Conservation (phyloP, 805 yeast genomes). For the Candida xyloterini region DNA sequence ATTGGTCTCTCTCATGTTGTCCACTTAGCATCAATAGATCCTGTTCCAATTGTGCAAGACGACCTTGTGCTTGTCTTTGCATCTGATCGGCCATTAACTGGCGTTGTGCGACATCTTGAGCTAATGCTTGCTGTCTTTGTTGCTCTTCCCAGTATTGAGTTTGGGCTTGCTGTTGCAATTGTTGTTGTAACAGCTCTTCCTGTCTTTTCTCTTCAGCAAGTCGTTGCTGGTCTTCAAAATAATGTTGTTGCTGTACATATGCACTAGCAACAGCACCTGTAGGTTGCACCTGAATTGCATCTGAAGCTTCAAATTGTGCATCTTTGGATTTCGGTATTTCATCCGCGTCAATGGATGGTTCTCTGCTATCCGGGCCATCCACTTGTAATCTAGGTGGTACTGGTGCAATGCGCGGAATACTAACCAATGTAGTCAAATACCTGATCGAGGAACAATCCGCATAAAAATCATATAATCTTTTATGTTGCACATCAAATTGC, state of each 20-base stretch:
- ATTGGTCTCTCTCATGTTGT: slow-evolving; percentile 68
- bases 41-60: slow-evolving; percentile 77
- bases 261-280: slow-evolving; percentile 46
- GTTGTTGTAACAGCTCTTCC: slow-evolving; percentile 61
- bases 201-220: slow-evolving; percentile 61
- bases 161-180: slow-evolving; percentile 64
- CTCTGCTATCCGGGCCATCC: slow-evolving; percentile 12
- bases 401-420: slow-evolving; percentile 65
- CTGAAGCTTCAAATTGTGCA: background rate
- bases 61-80: slow-evolving; percentile 71
- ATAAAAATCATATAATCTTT: slow-evolving; percentile 73
- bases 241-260: slow-evolving; percentile 15
- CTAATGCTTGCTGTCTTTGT: slow-evolving; percentile 63
- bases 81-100: slow-evolving; percentile 64
- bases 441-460: slow-evolving; percentile 86
- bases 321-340: no score
- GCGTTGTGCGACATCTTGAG: slow-evolving; percentile 69
- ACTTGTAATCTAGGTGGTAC: slow-evolving; percentile 58
- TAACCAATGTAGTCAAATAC: slow-evolving; percentile 74
- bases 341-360: no score
- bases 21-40: slow-evolving; percentile 71
- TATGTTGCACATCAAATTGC: slow-evolving; percentile 68
- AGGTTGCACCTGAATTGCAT: slow-evolving; percentile 48
- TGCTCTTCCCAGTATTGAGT: slow-evolving; percentile 75
- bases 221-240: slow-evolving; percentile 43